A percentile compares a stretch with the other conserved stretches of the same genome.
Conservation (phyloP, 129 eudicot species). For the Escallonia rubra region DNA sequence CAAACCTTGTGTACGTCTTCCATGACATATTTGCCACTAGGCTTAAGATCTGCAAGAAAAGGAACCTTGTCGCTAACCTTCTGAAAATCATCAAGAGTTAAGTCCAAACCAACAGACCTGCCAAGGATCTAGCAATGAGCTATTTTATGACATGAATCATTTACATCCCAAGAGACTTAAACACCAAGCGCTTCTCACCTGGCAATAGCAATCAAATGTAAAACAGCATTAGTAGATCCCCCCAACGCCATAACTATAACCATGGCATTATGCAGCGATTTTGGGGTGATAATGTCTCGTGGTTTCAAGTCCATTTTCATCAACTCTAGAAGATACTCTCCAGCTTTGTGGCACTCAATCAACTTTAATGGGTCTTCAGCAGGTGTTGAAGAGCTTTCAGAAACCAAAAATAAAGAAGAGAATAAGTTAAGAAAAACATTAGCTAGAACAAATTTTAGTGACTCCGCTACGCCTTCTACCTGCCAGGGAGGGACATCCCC, state of each 20-base stretch:
- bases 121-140: constrained; percentile 12
- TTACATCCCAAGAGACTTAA: neutral
- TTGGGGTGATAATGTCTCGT: constrained; percentile 79
- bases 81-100: constrained; percentile 90
- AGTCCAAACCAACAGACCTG: constrained; percentile 89
- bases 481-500: constrained; percentile 99
- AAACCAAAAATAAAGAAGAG: neutral
- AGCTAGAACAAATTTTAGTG: too few species aligned
- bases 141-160: neutral
- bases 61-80: constrained; percentile 91
- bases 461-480: constrained; percentile 29
- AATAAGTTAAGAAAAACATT: neutral
- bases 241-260: constrained; percentile 98
- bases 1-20: constrained; percentile 93
- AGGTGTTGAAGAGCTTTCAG: constrained; percentile 88
- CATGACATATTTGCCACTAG: constrained; percentile 98
- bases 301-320: constrained; percentile 94
- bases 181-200: constrained; percentile 38
- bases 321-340: constrained; percentile 78
- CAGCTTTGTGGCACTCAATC: constrained; percentile 93
- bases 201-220: constrained; percentile 96
- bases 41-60: constrained; percentile 98
- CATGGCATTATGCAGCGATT: constrained; percentile 87
- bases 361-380: constrained; percentile 96
- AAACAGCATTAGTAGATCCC: constrained; percentile 97